Evolutionary conservation across 2,329 filamentous ascomycete genomes (phyloP).

Genomic region (Fusarium anthophilum): DNA sequence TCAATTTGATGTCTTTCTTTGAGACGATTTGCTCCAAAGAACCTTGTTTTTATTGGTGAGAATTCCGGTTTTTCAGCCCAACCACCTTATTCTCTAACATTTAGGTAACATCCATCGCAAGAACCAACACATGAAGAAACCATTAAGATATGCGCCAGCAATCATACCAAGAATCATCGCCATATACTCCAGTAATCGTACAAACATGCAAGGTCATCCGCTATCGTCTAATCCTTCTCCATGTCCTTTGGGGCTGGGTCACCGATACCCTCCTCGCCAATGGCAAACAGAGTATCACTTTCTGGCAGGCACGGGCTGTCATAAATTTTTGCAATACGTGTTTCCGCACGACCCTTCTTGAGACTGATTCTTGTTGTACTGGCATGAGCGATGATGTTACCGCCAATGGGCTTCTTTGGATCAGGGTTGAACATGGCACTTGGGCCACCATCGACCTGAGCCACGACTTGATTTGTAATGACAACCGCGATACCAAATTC

Average conservation of each 20-base stretch:
- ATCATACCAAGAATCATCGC: slow-evolving; percentile 40
- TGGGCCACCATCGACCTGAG: slow-evolving; percentile 95
- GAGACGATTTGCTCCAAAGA: neutral
- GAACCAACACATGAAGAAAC: slow-evolving; percentile 13
- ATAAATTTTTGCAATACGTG: slow-evolving; percentile 98
- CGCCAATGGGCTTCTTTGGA: slow-evolving; percentile 98
- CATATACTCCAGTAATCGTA: slow-evolving; percentile 35
- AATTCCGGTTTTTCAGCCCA: neutral
- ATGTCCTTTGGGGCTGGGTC: slow-evolving; percentile 95
- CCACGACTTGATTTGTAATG: slow-evolving; percentile 98
- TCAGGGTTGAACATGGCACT: slow-evolving; percentile 99
- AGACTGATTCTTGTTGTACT: slow-evolving; percentile 93
- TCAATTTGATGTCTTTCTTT: neutral
- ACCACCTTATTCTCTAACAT: neutral
- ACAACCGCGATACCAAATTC: slow-evolving; percentile 97
- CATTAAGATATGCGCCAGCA: slow-evolving; percentile 45
- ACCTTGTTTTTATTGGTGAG: neutral
- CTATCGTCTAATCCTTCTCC: slow-evolving; percentile 73
- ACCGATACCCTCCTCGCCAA: slow-evolving; percentile 95
- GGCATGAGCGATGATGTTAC: slow-evolving; percentile 98
- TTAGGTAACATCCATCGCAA: neutral
- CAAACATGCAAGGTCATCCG: slow-evolving; percentile 13
- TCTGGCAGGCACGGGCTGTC: slow-evolving; percentile 97
- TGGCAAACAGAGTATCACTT: slow-evolving; percentile 95
- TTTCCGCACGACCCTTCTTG: slow-evolving; percentile 96